Conservation (phyloP, 495 filamentous ascomycete genomes). For the Parachaetomium inaequale region DNA sequence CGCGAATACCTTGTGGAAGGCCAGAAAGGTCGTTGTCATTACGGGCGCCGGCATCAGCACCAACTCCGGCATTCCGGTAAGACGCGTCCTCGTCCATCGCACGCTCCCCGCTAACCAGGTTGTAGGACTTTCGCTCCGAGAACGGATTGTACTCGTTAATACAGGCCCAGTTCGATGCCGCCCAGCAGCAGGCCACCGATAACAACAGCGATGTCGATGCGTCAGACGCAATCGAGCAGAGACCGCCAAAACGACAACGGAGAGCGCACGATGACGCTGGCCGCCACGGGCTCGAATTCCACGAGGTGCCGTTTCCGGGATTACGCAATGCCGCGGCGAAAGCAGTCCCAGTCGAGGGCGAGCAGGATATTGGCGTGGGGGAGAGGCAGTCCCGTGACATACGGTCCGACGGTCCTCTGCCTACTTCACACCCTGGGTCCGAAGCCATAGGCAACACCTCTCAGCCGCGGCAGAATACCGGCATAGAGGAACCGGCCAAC, state of each 20-base stretch:
- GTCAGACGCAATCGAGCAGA: constrained; percentile 24
- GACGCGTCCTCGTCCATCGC: constrained; percentile 11
- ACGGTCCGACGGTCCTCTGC: no score
- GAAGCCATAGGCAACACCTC: no score
- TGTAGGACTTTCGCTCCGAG: constrained; percentile 66
- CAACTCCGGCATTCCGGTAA: constrained; percentile 67
- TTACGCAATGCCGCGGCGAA: neutral
- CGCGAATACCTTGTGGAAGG: constrained; percentile 56
- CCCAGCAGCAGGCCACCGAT: constrained; percentile 22
- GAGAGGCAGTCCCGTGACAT: neutral
- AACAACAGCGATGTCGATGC: constrained; percentile 17
- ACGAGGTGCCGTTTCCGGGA: constrained; percentile 1
- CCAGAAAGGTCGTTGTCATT: constrained; percentile 61
- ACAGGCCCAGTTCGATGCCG: constrained; percentile 58
- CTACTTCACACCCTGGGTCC: no score
- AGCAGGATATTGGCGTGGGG: neutral
- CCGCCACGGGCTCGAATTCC: neutral
- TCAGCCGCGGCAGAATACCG: neutral
- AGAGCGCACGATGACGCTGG: constrained; percentile 25
- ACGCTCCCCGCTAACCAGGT: constrained; percentile 27
- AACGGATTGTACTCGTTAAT: constrained; percentile 67
- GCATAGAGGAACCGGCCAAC: neutral
- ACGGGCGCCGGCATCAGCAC: constrained; percentile 71
- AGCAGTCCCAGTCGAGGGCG: neutral
- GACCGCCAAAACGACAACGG: constrained; percentile 46